These are phyloP conservation scores for Eucalyptus victrix DNA, from an alignment of 345 rosid genomes.

Conservation along the genomic window DNA sequence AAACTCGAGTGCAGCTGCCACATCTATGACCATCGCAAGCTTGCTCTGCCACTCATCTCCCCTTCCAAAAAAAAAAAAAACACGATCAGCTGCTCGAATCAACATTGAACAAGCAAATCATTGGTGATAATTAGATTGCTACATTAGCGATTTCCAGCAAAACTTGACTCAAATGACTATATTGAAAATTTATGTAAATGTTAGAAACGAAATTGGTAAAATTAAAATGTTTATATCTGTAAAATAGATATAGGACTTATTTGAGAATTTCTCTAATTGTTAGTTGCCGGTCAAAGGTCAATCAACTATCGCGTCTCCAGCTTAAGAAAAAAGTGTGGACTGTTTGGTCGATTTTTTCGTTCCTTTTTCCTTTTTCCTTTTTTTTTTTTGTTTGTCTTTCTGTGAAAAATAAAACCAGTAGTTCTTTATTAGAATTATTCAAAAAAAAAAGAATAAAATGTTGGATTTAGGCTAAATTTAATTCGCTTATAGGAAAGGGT, in stretches of 20 bases:
- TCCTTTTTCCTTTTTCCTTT: neutral
- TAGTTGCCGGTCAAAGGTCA: neutral
- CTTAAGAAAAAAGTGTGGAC: neutral
- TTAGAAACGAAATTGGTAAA: neutral
- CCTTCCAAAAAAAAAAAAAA: neutral
- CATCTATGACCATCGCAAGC: no score
- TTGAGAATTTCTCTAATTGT: neutral
- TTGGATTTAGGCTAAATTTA: no score
- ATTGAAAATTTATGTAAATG: neutral
- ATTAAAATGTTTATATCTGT: neutral
- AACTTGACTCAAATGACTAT: neutral
- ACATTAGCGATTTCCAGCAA: neutral
- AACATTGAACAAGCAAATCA: no score
- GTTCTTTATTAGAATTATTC: neutral
- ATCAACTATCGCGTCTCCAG: neutral
- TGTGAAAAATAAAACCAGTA: neutral
- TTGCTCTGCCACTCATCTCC: neutral
- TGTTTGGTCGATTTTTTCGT: neutral
- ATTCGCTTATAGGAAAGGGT: no score
- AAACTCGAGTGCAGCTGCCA: neutral
- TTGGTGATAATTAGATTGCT: neutral
- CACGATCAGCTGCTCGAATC: no score
- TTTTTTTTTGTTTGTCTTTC: neutral
- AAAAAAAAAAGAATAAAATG: neutral
- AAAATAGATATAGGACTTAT: neutral